Conservation (phyloP, 768 basidiomycete genomes). For the Agrocybe chaxingu region DNA sequence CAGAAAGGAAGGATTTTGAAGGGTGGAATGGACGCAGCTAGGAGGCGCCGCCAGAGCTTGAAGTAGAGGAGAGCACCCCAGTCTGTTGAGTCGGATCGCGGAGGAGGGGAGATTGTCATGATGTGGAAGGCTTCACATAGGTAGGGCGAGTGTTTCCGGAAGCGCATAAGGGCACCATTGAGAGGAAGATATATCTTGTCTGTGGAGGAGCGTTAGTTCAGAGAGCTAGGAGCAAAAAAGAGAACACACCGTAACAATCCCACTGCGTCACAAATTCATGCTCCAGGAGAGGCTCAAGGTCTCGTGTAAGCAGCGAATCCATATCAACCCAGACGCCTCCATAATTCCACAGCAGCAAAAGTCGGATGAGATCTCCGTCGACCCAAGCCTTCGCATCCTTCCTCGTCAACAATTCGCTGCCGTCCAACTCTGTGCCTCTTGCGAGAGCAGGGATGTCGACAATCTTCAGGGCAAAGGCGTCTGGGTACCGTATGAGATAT, state of each 20-base stretch:
- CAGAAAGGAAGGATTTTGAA: constrained; percentile 96
- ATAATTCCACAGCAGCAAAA: constrained; percentile 84
- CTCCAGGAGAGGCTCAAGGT: constrained; percentile 82
- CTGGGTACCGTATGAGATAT: constrained; percentile 63
- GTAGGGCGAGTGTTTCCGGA: constrained; percentile 87
- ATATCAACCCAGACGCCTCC: constrained; percentile 98
- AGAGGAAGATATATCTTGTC: constrained; percentile 55
- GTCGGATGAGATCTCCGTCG: constrained; percentile 88
- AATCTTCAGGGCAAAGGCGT: constrained; percentile 65
- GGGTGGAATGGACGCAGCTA: constrained; percentile 69
- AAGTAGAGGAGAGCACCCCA: constrained; percentile 93
- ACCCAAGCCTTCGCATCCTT: constrained; percentile 87
- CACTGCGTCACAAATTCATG: constrained; percentile 98
- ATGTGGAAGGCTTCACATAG: constrained; percentile 95
- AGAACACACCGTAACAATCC: constrained; percentile 88
- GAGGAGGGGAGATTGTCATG: constrained; percentile 74
- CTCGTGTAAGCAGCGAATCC: constrained; percentile 90
- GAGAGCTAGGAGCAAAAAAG: background rate
- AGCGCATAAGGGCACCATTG: constrained; percentile 95
- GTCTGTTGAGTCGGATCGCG: constrained; percentile 78
- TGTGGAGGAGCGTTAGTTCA: constrained; percentile 8
- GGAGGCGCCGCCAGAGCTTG: constrained; percentile 84
- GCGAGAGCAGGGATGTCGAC: constrained; percentile 71
- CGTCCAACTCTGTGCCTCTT: constrained; percentile 72
- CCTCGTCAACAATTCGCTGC: constrained; percentile 51